These are phyloP conservation scores for Incumbomyces lentus DNA, from an alignment of 2,329 filamentous ascomycete genomes.

Conservation along the genomic window DNA sequence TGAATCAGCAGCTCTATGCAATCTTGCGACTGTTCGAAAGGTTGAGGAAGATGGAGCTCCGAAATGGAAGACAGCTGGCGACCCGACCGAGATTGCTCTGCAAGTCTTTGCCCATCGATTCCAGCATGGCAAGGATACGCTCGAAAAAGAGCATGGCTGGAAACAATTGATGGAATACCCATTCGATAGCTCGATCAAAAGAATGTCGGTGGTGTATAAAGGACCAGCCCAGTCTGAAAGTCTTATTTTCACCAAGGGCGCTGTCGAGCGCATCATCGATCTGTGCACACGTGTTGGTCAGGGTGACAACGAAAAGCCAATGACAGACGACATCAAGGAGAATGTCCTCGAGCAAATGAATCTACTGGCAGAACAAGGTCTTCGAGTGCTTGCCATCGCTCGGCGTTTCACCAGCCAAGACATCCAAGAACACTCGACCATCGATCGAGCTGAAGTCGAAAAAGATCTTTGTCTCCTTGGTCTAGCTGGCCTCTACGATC, in stretches of 20 bases:
- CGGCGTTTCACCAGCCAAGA: slow-evolving; percentile 24
- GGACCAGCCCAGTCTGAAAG: slow-evolving; percentile 22
- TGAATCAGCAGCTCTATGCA: slow-evolving; percentile 45
- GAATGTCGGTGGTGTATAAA: slow-evolving; percentile 54
- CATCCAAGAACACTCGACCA: slow-evolving; percentile 23
- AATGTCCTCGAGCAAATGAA: slow-evolving; percentile 47
- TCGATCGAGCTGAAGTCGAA: slow-evolving; percentile 42
- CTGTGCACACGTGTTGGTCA: slow-evolving; percentile 41
- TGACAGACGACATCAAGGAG: slow-evolving; percentile 32
- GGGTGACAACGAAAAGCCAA: slow-evolving; percentile 30
- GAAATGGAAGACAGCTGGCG: slow-evolving; percentile 49
- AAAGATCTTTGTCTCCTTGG: slow-evolving; percentile 46
- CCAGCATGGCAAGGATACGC: slow-evolving; percentile 35
- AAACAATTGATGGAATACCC: slow-evolving; percentile 51
- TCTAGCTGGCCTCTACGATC: slow-evolving; percentile 52
- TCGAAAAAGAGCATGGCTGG: slow-evolving; percentile 35
- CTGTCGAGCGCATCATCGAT: slow-evolving; percentile 50
- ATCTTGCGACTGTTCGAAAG: slow-evolving; percentile 42
- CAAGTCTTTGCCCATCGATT: slow-evolving; percentile 57
- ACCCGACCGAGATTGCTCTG: slow-evolving; percentile 57
- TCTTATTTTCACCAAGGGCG: slow-evolving; percentile 50
- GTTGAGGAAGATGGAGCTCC: slow-evolving; percentile 27
- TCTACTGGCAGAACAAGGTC: slow-evolving; percentile 46
- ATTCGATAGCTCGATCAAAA: slow-evolving; percentile 55
- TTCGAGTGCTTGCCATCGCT: slow-evolving; percentile 52